A percentile compares a stretch with the other conserved stretches of the same genome.
Evolutionary conservation across 306 rosid genomes (phyloP).

Genomic region (Vigna mungo): DNA sequence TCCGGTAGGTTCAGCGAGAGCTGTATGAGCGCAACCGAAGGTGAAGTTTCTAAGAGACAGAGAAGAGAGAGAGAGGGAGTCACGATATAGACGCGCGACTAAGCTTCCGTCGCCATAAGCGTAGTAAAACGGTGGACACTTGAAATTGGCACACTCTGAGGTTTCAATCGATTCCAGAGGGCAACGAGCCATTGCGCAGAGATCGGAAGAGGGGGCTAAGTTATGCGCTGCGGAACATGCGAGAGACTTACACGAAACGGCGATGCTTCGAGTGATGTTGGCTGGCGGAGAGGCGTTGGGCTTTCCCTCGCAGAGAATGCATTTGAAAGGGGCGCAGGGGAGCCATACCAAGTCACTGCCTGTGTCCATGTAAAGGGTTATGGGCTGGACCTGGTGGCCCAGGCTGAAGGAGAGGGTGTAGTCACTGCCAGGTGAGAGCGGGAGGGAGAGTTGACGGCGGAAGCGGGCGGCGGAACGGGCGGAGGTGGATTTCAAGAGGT

Average conservation of each 20-base stretch:
- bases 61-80: constrained; percentile 58
- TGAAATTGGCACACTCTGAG: constrained; percentile 63
- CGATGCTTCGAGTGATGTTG: constrained; percentile 43
- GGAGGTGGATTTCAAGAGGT: constrained; percentile 71
- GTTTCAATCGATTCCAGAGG: constrained; percentile 75
- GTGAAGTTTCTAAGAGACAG: constrained; percentile 66
- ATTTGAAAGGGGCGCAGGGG: constrained; percentile 85
- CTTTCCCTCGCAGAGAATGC: constrained; percentile 87
- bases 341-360: constrained; percentile 95
- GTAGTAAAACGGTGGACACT: constrained; percentile 81
- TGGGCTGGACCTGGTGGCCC: constrained; percentile 52
- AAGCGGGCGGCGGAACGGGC: constrained; percentile 65
- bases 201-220: constrained; percentile 61
- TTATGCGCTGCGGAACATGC: constrained; percentile 78
- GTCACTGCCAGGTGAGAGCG: constrained; percentile 84
- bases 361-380: constrained; percentile 89
- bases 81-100: constrained; percentile 59
- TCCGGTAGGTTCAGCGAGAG: constrained; percentile 82
- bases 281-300: constrained; percentile 34
- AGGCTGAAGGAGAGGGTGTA: constrained; percentile 77
- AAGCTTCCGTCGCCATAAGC: constrained; percentile 94
- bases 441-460: constrained; percentile 76
- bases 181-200: constrained; percentile 78
- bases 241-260: constrained; percentile 67
- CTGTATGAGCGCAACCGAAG: constrained; percentile 82